Evolutionary conservation across 176 grass and related monocot genomes (phyloP).

Genomic region (Oryza longistaminata): DNA sequence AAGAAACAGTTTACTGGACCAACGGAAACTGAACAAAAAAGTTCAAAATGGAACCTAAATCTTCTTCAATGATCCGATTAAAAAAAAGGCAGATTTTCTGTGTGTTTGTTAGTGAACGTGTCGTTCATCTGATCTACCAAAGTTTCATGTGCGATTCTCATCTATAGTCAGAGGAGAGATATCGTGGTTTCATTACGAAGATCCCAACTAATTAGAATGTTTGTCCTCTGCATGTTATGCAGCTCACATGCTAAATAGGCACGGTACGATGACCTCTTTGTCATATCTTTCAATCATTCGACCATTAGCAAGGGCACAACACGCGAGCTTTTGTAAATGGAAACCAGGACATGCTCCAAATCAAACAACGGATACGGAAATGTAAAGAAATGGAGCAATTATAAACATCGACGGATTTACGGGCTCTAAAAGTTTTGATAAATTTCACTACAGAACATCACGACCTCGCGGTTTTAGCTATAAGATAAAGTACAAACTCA

Average conservation of each 20-base stretch:
- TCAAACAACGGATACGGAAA: not conserved
- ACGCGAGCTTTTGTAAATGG: not conserved
- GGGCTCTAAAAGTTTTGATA: too few relatives aligned
- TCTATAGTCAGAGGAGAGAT: not conserved
- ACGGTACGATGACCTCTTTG: not conserved
- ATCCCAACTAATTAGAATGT: constrained; percentile 32
- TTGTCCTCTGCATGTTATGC: constrained; percentile 22
- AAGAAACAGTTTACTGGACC: not conserved
- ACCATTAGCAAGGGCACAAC: not conserved
- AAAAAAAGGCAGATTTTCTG: not conserved
- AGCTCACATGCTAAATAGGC: constrained; percentile 19
- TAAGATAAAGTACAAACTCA: too few relatives aligned
- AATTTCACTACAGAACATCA: too few relatives aligned
- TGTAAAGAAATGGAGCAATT: not conserved
- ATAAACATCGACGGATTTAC: not conserved
- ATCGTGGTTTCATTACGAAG: not conserved
- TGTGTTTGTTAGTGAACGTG: not conserved
- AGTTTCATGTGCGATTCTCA: constrained; percentile 19
- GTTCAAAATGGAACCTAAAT: not conserved
- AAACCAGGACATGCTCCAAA: not conserved
- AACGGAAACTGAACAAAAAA: not conserved
- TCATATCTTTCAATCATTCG: not conserved
- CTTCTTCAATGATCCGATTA: not conserved
- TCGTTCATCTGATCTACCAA: not conserved
- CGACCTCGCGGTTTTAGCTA: accelerated